Evolutionary conservation across 1,284 basidiomycete genomes (phyloP).

Genomic region (Fomes fomentarius): DNA sequence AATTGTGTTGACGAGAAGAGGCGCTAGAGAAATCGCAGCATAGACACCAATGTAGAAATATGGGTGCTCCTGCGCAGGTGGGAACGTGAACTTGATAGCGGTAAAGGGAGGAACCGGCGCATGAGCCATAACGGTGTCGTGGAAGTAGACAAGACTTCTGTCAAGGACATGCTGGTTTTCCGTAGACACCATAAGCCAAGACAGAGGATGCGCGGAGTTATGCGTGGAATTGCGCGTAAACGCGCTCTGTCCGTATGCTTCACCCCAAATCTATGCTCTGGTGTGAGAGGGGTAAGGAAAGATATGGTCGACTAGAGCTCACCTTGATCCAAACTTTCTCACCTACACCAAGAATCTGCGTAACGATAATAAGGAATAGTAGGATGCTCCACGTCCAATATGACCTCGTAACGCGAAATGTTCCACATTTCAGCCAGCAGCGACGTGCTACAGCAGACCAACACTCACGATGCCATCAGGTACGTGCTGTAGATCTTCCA

Average conservation of each 20-base stretch:
- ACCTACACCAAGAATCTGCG: conserved; percentile 51
- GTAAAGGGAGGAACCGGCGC: conserved; percentile 26
- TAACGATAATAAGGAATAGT: conserved; percentile 48
- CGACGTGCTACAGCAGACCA: not conserved
- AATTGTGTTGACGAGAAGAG: conserved; percentile 47
- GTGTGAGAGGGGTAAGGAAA: not conserved
- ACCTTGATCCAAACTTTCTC: conserved; percentile 82
- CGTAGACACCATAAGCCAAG: conserved; percentile 33
- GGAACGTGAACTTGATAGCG: conserved; percentile 41
- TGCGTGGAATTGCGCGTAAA: too few relatives aligned
- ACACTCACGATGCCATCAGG: conserved; percentile 62
- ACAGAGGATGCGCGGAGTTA: too few relatives aligned
- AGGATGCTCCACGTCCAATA: conserved; percentile 67
- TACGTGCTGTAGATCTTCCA: conserved; percentile 82
- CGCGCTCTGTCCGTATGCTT: conserved; percentile 51
- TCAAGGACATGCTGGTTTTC: conserved; percentile 42
- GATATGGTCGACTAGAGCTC: conserved; percentile 17
- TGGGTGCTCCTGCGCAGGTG: conserved; percentile 55
- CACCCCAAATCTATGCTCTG: conserved; percentile 56
- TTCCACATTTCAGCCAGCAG: too few relatives aligned
- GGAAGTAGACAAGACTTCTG: conserved; percentile 39
- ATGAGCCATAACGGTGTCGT: conserved; percentile 35
- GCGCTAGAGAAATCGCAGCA: conserved; percentile 55
- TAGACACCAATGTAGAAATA: conserved; percentile 69
- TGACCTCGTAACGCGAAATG: too few relatives aligned